Conservation (phyloP, 805 yeast genomes). For the Nakazawaea wickerhamii region DNA sequence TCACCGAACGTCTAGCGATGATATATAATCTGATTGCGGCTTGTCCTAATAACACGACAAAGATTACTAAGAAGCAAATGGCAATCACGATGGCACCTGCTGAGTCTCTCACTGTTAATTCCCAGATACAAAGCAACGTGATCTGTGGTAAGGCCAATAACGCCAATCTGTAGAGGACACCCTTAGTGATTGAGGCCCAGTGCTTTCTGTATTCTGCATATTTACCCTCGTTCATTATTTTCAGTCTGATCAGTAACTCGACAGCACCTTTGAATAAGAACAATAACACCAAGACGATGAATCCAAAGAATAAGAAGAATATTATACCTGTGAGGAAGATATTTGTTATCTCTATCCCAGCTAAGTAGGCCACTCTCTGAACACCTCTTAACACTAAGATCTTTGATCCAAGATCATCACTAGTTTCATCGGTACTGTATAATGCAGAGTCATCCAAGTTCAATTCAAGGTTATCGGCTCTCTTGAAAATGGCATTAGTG, state of each 20-base stretch:
- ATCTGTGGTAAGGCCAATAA: conserved; percentile 86
- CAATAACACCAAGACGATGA: conserved; percentile 49
- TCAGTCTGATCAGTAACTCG: conserved; percentile 57
- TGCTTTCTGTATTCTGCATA: conserved; percentile 74
- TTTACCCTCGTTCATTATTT: conserved; percentile 54
- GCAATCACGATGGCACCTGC: conserved; percentile 82
- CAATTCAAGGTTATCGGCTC: conserved; percentile 38
- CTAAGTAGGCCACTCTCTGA: conserved; percentile 81
- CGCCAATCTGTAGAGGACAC: conserved; percentile 78
- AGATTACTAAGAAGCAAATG: conserved; percentile 54
- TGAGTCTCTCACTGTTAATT: conserved; percentile 77
- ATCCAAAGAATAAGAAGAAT: conserved; percentile 75
- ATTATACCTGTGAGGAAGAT: conserved; percentile 83
- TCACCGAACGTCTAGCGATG: conserved; percentile 68
- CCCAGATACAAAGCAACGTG: conserved; percentile 80
- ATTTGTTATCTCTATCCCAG: conserved; percentile 81
- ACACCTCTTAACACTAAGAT: conserved; percentile 85
- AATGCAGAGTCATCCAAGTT: conserved; percentile 45
- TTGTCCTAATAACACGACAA: conserved; percentile 54
- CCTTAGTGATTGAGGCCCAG: conserved; percentile 84
- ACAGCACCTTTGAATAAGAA: conserved; percentile 62
- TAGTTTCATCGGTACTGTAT: conserved; percentile 71
- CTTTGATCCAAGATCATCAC: conserved; percentile 51
- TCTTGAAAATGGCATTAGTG: conserved; percentile 23
- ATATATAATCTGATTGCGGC: conserved; percentile 71